phyloP scores from a whole-genome alignment of 1,139 yeast species.

The Kodamaea sp. region DNA sequence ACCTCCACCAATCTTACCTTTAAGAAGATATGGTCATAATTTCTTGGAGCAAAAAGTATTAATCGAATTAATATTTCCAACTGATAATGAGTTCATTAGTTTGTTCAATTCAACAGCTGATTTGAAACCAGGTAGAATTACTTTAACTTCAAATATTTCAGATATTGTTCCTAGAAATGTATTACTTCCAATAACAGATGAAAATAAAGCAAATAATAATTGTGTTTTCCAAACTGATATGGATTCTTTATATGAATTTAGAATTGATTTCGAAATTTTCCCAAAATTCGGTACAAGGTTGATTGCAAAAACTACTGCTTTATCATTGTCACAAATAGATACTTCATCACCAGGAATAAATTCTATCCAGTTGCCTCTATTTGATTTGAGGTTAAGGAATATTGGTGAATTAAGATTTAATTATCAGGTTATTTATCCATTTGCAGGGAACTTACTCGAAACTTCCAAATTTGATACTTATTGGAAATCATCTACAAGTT shows the following conservation, averaged over 20 bases:
- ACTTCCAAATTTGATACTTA: conserved; percentile 92
- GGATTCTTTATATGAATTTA: conserved; percentile 59
- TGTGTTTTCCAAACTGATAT: conserved; percentile 86
- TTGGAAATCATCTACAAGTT: conserved; percentile 80
- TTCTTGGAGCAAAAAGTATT: conserved; percentile 86
- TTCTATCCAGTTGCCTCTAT: conserved; percentile 63
- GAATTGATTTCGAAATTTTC: conserved; percentile 84
- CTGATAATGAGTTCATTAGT: conserved; percentile 50
- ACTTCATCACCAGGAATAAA: conserved; percentile 46
- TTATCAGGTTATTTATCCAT: conserved; percentile 87
- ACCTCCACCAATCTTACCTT: conserved; percentile 95
- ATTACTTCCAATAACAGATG: conserved; percentile 72
- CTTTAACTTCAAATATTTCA: conserved; percentile 64
- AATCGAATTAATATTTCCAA: conserved; percentile 68
- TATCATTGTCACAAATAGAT: conserved; percentile 49
- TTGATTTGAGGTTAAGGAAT: conserved; percentile 76
- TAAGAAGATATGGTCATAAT: conserved; percentile 92
- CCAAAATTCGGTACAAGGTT: conserved; percentile 93
- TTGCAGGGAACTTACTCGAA: conserved; percentile 78
- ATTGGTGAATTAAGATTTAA: conserved; percentile 78
- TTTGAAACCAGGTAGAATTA: conserved; percentile 55
- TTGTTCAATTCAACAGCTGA: conserved; percentile 47
- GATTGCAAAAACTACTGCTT: conserved; percentile 83
- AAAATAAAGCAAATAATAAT: conserved; percentile 47
- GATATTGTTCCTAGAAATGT: conserved; percentile 87